A percentile compares a stretch with the other conserved stretches of the same genome.
Evolutionary conservation across 176 grass and related monocot species (phyloP).

Genomic region (Paspalum notatum): DNA sequence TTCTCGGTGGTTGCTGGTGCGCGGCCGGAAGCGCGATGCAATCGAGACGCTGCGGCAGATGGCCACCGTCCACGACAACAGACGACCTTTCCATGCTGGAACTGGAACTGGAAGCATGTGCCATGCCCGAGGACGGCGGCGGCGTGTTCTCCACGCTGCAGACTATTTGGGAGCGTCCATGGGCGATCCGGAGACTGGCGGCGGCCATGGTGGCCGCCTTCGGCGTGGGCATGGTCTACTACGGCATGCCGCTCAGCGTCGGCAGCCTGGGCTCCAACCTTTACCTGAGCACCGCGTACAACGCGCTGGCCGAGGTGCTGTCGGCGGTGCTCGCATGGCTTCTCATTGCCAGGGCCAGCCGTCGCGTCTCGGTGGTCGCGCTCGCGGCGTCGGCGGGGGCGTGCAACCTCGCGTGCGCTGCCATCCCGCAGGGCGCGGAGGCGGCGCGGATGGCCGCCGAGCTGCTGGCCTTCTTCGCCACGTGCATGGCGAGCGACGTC

Average conservation of each 20-base stretch:
- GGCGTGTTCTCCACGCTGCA: background rate
- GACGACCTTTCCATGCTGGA: background rate
- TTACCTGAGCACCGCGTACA: background rate
- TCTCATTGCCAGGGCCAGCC: background rate
- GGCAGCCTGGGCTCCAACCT: background rate
- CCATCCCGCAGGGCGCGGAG: background rate
- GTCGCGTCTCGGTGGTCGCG: background rate
- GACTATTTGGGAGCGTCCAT: background rate
- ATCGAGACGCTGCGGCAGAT: background rate
- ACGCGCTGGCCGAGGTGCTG: slow-evolving; percentile 16
- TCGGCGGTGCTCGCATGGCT: background rate
- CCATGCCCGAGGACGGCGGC: background rate
- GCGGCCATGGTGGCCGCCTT: background rate
- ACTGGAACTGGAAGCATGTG: background rate
- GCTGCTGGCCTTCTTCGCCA: background rate
- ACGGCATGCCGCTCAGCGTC: background rate
- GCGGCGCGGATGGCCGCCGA: background rate
- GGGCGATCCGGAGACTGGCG: background rate
- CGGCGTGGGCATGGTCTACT: slow-evolving; percentile 24
- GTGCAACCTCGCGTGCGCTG: background rate
- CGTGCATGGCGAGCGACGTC: slow-evolving; percentile 49
- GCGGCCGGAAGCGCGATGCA: background rate
- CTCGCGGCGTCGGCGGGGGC: slow-evolving; percentile 14
- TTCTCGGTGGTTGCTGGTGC: slow-evolving; percentile 7
- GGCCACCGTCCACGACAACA: background rate